Evolutionary conservation across 1,284 basidiomycete species (phyloP).

Genomic region (Athelia sp.): DNA sequence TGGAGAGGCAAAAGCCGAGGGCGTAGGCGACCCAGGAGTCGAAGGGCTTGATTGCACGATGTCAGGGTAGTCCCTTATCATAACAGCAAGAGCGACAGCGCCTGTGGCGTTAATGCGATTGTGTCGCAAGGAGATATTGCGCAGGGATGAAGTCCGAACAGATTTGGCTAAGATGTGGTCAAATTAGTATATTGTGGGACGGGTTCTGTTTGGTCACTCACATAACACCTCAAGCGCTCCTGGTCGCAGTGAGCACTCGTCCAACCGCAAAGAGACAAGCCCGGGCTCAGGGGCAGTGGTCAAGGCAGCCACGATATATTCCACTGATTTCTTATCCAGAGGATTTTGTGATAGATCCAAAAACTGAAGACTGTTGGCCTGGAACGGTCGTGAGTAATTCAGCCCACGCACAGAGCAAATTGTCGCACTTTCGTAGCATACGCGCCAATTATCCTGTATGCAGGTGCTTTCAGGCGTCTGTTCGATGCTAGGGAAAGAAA

Average conservation of each 20-base stretch:
- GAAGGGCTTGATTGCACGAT: slow-evolving; percentile 37
- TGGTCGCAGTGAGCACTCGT: slow-evolving; percentile 75
- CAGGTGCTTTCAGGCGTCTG: slow-evolving; percentile 69
- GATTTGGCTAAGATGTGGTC: slow-evolving; percentile 52
- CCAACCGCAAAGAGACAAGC: slow-evolving; percentile 75
- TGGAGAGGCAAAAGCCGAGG: slow-evolving; percentile 14
- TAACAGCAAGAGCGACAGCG: slow-evolving; percentile 87
- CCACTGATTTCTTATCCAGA: slow-evolving; percentile 81
- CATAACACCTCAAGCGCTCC: slow-evolving; percentile 74
- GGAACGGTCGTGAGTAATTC: background rate
- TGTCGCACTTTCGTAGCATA: slow-evolving; percentile 67
- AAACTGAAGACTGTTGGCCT: slow-evolving; percentile 77
- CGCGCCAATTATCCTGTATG: slow-evolving; percentile 79
- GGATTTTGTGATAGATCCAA: slow-evolving; percentile 87
- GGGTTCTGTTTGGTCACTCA: slow-evolving; percentile 32
- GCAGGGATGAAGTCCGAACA: slow-evolving; percentile 76
- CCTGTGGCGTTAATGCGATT: slow-evolving; percentile 82
- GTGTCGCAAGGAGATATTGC: slow-evolving; percentile 82
- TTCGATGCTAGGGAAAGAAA: slow-evolving; percentile 89
- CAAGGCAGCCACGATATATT: slow-evolving; percentile 76
- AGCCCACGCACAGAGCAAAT: too few relatives aligned
- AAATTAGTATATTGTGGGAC: slow-evolving; percentile 1
- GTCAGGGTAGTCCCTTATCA: slow-evolving; percentile 94
- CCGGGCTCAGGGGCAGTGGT: slow-evolving; percentile 48
- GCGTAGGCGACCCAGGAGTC: slow-evolving; percentile 9